Evolutionary conservation across 2,329 filamentous ascomycete genomes (phyloP).

Genomic region (Fusarium phyllophilum): DNA sequence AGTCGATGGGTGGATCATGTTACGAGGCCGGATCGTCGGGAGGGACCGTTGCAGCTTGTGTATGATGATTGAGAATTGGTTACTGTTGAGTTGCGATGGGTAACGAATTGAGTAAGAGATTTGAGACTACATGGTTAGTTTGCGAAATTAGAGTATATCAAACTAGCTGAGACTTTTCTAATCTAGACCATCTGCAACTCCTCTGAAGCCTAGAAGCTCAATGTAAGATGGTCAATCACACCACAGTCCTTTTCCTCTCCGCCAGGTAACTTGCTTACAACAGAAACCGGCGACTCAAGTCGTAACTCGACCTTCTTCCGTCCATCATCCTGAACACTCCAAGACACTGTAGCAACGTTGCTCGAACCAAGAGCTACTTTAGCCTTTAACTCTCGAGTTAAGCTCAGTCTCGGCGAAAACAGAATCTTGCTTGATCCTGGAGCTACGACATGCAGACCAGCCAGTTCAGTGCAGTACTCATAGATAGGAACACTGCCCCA

Average conservation of each 20-base stretch:
- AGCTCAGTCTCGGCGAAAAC: not conserved
- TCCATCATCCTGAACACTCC: not conserved
- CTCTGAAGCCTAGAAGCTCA: not conserved
- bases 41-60: not conserved
- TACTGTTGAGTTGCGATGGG: not conserved
- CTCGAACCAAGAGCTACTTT: not conserved
- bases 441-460: not conserved
- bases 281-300: not conserved
- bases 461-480: not conserved
- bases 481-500: conserved; percentile 2
- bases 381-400: not conserved
- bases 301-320: not conserved
- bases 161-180: accelerated
- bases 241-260: not conserved
- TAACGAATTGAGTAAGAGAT: accelerated
- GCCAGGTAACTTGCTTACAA: not conserved
- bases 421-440: not conserved
- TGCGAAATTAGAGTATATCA: accelerated
- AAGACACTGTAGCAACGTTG: not conserved
- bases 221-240: not conserved
- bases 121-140: accelerated
- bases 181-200: accelerated
- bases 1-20: not conserved
- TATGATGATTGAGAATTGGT: not conserved
- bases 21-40: accelerated